Evolutionary conservation across 176 grass and related monocot species (phyloP), one percentile per base, ranked within the genome.

Genomic region (Typha latifolia): DNA sequence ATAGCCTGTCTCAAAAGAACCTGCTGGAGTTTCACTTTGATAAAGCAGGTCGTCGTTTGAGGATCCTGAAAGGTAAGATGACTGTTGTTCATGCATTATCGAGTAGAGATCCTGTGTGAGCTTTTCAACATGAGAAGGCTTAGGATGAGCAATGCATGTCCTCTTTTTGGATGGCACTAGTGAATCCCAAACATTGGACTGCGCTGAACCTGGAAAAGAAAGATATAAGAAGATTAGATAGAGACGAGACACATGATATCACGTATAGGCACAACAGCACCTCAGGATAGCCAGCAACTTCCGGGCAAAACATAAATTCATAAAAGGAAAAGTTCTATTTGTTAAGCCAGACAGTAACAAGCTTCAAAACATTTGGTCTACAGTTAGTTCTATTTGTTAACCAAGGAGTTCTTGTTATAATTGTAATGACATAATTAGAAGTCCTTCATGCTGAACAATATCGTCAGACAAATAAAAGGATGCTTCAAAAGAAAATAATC

Each of bases 1-100:
- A 78, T 87, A 97, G 5, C 93, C 85, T 52, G 89, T 91, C 75
- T 97, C 88, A 64, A 88, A 81, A 14, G 88, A 97, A 52, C 77
- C 88, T 14, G 79, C 49, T 53, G 80, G 86, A 74, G 78, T 92
- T 82, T 81, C 82, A 47, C 52, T 83, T 69, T 83, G 74, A 61
- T 89, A 97, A 72, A 97, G 67, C 20, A 97, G 85, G 61, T 97
- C 88, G 47, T 76, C 82, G 12, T 85, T 66, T 56, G 56, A 48
- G 16, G 50, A 65, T 61, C 49, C 48, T 12, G 67, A 78, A 19
- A 82, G 20, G 37, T 72, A 62, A 71, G 76, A 78, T 61, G 76
- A 72, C 8, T 65, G 66, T 47, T 85, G 72, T 70, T 85, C 24
- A 52, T 85, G 70, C 72, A 76, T 66, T 61, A 85, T 80, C 5